Conservation (phyloP, 75 land plant genomes). For the Pinus albicaulis region DNA sequence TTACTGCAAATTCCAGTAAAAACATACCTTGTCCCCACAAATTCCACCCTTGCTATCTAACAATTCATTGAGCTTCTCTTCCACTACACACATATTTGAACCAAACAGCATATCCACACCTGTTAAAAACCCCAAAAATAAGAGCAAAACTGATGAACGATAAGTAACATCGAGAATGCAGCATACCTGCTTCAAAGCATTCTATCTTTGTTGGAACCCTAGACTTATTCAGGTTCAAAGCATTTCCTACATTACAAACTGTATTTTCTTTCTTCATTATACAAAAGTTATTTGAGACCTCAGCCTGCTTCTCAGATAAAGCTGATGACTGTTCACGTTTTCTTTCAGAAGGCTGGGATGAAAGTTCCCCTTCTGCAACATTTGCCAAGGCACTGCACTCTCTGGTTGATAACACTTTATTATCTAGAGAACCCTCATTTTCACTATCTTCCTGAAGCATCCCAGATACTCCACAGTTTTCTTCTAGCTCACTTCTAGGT, state of each 20-base stretch:
- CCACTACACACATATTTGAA: slow-evolving; percentile 42
- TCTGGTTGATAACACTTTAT: not conserved
- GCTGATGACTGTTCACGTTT: not conserved
- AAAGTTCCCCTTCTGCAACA: not conserved
- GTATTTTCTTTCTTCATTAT: not conserved
- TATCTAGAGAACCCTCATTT: slow-evolving; percentile 7
- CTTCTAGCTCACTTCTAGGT: slow-evolving; percentile 78
- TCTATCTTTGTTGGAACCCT: slow-evolving; percentile 12
- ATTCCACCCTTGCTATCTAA: slow-evolving; percentile 78
- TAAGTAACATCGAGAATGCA: not conserved
- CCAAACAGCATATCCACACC: not conserved
- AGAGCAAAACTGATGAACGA: not conserved
- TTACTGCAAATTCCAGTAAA: not conserved
- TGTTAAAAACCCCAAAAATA: not conserved
- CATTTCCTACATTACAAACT: not conserved
- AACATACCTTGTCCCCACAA: slow-evolving; percentile 55
- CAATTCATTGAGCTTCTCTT: slow-evolving; percentile 78
- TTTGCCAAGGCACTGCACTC: not conserved
- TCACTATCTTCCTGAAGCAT: slow-evolving; percentile 61
- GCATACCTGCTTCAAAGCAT: slow-evolving; percentile 55
- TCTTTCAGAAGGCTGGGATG: slow-evolving; percentile 6
- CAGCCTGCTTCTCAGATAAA: not conserved
- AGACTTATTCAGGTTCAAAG: slow-evolving; percentile 26
- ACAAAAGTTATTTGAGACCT: slow-evolving; percentile 1
- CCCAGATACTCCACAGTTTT: slow-evolving; percentile 71